Percentiles rank a stretch among this genome's conserved stretches.
phyloP scores from a whole-genome alignment of 2,329 filamentous ascomycete species.

The Alternaria atra region DNA sequence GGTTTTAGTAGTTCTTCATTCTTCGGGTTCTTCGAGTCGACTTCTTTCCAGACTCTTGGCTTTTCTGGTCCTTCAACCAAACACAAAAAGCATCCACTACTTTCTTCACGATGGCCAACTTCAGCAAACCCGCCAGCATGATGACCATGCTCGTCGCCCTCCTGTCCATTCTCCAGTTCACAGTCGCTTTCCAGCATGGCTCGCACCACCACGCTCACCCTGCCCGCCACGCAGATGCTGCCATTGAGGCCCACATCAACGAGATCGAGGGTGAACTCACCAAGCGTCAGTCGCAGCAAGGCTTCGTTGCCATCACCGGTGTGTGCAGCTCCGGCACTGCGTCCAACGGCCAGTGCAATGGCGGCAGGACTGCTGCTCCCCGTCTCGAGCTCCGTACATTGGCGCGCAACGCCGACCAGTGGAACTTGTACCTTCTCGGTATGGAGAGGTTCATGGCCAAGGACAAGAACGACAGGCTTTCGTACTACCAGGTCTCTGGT shows the following conservation, averaged over 20 bases:
- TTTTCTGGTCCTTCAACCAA: constrained; percentile 17
- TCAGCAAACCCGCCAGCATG: constrained; percentile 47
- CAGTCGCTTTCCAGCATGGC: constrained; percentile 40
- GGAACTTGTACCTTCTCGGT: constrained; percentile 80
- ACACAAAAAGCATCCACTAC: constrained; percentile 14
- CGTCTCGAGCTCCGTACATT: constrained; percentile 76
- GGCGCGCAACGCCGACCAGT: constrained; percentile 68
- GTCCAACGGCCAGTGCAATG: constrained; percentile 37
- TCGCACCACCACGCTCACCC: constrained; percentile 31
- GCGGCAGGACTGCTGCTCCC: constrained; percentile 43
- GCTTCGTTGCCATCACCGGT: constrained; percentile 39
- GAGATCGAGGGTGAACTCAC: constrained; percentile 32
- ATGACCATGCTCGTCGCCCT: constrained; percentile 46
- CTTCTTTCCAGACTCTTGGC: constrained; percentile 20
- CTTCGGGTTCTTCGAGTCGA: constrained; percentile 19
- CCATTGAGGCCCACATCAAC: constrained; percentile 36
- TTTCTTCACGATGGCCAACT: constrained; percentile 41
- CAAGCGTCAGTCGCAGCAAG: constrained; percentile 35
- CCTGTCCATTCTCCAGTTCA: constrained; percentile 45
- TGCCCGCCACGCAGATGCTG: constrained; percentile 28
- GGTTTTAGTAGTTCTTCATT: constrained; percentile 19
- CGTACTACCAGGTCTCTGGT: constrained; percentile 80
- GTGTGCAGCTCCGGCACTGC: constrained; percentile 35
- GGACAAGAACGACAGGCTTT: constrained; percentile 70
- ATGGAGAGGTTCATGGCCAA: constrained; percentile 76